Conservation (phyloP, 2,329 filamentous ascomycete species). For the Fusarium protoensiforme region DNA sequence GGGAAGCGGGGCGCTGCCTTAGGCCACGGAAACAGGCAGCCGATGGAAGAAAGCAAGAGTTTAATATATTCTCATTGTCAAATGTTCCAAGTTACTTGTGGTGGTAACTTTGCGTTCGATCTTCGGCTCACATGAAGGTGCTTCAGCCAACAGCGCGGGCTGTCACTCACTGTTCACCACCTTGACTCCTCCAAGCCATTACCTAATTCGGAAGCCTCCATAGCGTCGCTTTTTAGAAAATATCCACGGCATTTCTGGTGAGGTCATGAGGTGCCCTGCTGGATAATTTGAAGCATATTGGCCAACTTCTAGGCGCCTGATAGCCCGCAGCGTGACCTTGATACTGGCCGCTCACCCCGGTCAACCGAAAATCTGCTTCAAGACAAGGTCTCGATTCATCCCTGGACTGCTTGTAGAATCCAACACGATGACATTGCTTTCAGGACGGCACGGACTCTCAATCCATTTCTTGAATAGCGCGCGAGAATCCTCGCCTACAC, state of each 20-base stretch:
- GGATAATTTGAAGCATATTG: neutral
- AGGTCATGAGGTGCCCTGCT: neutral
- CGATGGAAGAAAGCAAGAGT: no score
- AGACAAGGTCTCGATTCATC: neutral
- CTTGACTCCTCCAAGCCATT: neutral
- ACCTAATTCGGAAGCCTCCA: neutral
- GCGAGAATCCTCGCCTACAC: neutral
- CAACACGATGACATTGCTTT: neutral
- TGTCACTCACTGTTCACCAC: neutral
- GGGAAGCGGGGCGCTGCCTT: neutral
- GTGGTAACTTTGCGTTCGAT: neutral
- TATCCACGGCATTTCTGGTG: neutral
- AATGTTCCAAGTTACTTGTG: neutral
- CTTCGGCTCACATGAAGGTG: neutral
- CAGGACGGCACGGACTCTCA: conserved; percentile 44
- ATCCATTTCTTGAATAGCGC: conserved; percentile 45
- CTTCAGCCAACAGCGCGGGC: neutral
- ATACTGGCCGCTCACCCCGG: neutral
- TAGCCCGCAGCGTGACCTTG: neutral
- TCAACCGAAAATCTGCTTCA: neutral
- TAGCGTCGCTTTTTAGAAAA: neutral
- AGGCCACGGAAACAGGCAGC: neutral
- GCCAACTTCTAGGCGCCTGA: neutral
- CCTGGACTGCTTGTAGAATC: neutral
- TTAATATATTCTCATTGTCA: neutral